These are phyloP conservation scores for Wickerhamiella nectarea DNA, from an alignment of 805 yeast genomes.

Conservation along the genomic window DNA sequence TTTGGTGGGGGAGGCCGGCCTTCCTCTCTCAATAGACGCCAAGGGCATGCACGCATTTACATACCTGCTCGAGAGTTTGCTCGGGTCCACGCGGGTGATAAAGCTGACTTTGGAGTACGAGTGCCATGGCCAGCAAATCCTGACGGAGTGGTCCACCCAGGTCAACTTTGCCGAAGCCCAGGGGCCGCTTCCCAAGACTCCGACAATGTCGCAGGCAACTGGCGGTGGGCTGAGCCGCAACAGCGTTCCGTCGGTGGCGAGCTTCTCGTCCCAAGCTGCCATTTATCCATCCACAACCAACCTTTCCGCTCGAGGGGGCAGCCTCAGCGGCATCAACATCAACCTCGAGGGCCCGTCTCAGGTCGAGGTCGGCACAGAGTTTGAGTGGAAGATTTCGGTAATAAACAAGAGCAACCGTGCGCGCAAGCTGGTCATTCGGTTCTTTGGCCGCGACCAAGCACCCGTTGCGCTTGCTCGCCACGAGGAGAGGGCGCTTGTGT, in stretches of 20 bases:
- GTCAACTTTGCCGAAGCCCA: conserved; percentile 20
- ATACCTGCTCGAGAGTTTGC: conserved; percentile 13
- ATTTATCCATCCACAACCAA: background rate
- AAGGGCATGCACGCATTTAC: conserved; percentile 14
- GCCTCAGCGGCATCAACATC: conserved; percentile 30
- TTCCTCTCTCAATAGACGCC: conserved; percentile 13
- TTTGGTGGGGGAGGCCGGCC: conserved; percentile 10
- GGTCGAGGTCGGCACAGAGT: conserved; percentile 45
- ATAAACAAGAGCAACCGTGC: conserved; percentile 43
- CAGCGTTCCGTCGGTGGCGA: background rate
- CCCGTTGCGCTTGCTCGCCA: conserved; percentile 2
- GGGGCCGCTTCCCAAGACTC: conserved; percentile 22
- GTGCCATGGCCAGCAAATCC: conserved; percentile 10
- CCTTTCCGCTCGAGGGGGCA: background rate
- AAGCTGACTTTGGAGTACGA: conserved; percentile 14
- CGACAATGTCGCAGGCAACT: conserved; percentile 13
- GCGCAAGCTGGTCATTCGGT: conserved; percentile 39
- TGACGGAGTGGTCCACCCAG: conserved; percentile 18
- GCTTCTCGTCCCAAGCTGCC: conserved; percentile 4
- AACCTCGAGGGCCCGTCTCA: conserved; percentile 51
- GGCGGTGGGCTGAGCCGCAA: background rate
- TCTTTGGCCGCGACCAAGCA: conserved; percentile 25
- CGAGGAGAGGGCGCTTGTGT: conserved; percentile 13
- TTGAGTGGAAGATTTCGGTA: conserved; percentile 52
- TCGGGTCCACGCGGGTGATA: conserved; percentile 11